phyloP scores from a whole-genome alignment of 208 protist genomes.

The Trypanosoma vivax region DNA sequence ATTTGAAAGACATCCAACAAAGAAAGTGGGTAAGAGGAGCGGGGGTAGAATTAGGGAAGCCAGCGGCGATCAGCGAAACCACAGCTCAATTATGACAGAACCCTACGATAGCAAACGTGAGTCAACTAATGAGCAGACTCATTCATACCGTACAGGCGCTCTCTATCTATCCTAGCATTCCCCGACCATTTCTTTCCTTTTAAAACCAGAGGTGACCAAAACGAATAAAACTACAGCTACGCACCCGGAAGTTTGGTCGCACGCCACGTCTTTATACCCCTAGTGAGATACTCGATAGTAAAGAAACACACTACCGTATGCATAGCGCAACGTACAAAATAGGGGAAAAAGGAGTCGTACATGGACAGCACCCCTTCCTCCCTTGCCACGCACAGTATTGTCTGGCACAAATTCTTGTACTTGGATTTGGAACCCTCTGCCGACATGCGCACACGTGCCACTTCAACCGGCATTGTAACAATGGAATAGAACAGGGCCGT shows the following conservation, averaged over 20 bases:
- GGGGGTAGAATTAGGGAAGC: no score
- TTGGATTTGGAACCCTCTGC: constrained; percentile 43
- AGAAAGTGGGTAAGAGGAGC: no score
- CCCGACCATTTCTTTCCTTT: constrained; percentile 3
- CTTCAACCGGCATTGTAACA: constrained; percentile 88
- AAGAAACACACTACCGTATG: constrained; percentile 91
- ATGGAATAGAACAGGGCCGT: constrained; percentile 81
- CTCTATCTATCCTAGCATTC: no score
- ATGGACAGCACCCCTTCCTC: constrained; percentile 77
- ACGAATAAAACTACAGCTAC: not conserved
- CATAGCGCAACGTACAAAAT: constrained; percentile 79
- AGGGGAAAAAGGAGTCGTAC: constrained; percentile 85
- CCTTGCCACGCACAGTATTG: constrained; percentile 55
- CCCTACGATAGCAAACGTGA: no score
- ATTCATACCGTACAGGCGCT: no score
- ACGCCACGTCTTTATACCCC: constrained; percentile 22
- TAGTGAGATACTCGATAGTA: constrained; percentile 74
- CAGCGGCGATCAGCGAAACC: no score
- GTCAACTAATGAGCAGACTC: no score
- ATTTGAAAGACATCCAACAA: no score
- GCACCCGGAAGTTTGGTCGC: constrained; percentile 1
- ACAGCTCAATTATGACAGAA: no score
- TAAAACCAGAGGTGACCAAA: not conserved
- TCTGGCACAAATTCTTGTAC: constrained; percentile 78
- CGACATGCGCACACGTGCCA: constrained; percentile 85